A percentile compares a stretch with the other conserved stretches of the same genome.
Evolutionary conservation across 2,329 filamentous ascomycete genomes (phyloP).

Genomic region (Xylaria sp.): DNA sequence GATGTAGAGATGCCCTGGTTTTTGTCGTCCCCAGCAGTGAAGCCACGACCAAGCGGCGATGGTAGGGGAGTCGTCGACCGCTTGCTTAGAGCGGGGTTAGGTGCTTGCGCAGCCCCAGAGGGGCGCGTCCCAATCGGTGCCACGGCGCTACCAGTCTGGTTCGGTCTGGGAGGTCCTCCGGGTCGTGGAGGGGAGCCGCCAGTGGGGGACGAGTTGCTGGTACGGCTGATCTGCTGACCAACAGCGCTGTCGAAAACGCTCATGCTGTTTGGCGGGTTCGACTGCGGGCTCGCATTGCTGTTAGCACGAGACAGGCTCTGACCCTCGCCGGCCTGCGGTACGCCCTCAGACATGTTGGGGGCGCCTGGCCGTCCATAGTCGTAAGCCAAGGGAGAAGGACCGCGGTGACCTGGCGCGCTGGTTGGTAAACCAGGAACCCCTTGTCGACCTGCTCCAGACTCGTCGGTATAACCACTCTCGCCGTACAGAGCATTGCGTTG

Average conservation of each 20-base stretch:
- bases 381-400: constrained; percentile 78
- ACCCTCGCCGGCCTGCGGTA: constrained; percentile 52
- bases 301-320: constrained; percentile 70
- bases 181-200: constrained; percentile 77
- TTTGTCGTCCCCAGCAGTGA: constrained; percentile 59
- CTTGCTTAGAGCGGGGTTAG: constrained; percentile 69
- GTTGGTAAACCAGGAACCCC: constrained; percentile 68
- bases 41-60: constrained; percentile 82
- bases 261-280: constrained; percentile 62
- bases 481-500: constrained; percentile 95
- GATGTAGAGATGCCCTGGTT: constrained; percentile 43
- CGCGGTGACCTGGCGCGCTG: constrained; percentile 67
- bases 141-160: constrained; percentile 65
- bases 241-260: constrained; percentile 61
- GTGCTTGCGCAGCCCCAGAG: constrained; percentile 54
- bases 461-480: constrained; percentile 67
- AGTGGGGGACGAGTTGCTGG: constrained; percentile 80
- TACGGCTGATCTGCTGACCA: constrained; percentile 71
- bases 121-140: constrained; percentile 94
- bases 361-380: constrained; percentile 57
- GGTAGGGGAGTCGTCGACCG: constrained; percentile 87
- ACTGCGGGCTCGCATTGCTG: constrained; percentile 83
- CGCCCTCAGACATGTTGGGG: constrained; percentile 45
- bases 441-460: constrained; percentile 63
- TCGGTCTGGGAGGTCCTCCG: constrained; percentile 60